Evolutionary conservation across 805 yeast genomes (phyloP).

Genomic region (Cyberlindnera mississippiensis): DNA sequence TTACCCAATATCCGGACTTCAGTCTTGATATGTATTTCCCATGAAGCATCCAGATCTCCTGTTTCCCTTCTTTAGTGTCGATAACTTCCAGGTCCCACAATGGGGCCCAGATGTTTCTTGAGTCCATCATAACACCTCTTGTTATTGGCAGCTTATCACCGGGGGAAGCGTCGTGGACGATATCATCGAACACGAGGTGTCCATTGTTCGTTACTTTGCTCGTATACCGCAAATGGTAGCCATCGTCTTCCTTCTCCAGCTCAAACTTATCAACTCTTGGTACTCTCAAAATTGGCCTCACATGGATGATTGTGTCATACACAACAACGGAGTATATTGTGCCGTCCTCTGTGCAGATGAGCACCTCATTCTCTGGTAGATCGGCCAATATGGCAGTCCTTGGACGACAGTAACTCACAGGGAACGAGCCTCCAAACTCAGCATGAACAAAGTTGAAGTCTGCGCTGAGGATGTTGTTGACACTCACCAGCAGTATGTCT

Average conservation of each 20-base stretch:
- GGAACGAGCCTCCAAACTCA: constrained; percentile 32
- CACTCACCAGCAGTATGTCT: constrained; percentile 33
- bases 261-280: constrained; percentile 32
- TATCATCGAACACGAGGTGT: constrained; percentile 30
- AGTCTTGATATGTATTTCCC: constrained; percentile 20
- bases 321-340: constrained; percentile 24
- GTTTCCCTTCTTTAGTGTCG: constrained; percentile 21
- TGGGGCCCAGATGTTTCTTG: constrained; percentile 47
- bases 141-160: constrained; percentile 9
- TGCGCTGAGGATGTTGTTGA: constrained; percentile 46
- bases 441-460: constrained; percentile 33
- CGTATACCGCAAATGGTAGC: constrained; percentile 31
- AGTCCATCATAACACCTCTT: constrained; percentile 18
- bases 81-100: constrained; percentile 38
- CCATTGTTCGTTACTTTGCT: constrained; percentile 40
- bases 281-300: constrained; percentile 33
- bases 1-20: constrained; percentile 18
- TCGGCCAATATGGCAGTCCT: constrained; percentile 20
- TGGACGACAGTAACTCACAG: constrained; percentile 36
- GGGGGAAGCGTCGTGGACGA: constrained; percentile 18
- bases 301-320: constrained; percentile 17
- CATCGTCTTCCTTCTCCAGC: constrained; percentile 16
- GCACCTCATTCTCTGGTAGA: constrained; percentile 16
- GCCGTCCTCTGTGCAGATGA: constrained; percentile 27
- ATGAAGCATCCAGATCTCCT: constrained; percentile 37